Evolutionary conservation across 768 basidiomycete genomes (phyloP).

Genomic region (Leccinum boreale): DNA sequence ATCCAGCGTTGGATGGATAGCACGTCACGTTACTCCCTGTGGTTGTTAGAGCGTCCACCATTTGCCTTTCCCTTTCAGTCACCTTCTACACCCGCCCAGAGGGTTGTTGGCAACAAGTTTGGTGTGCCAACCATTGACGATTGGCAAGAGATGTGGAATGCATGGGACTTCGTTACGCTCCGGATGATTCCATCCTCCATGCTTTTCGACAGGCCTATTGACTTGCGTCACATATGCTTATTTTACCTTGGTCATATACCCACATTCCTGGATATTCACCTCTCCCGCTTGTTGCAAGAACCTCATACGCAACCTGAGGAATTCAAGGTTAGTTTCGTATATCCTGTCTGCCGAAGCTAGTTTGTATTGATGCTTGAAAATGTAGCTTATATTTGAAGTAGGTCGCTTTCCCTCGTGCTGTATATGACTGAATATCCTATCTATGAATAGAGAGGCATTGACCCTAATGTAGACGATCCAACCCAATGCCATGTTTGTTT

Average conservation of each 20-base stretch:
- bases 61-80: slow-evolving; percentile 68
- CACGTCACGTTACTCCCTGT: slow-evolving; percentile 71
- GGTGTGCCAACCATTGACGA: slow-evolving; percentile 71
- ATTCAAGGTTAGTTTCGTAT: slow-evolving; percentile 54
- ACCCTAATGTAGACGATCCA: slow-evolving; percentile 91
- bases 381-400: slow-evolving; percentile 75
- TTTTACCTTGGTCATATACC: slow-evolving; percentile 97
- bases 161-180: slow-evolving; percentile 83
- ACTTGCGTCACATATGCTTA: slow-evolving; percentile 92
- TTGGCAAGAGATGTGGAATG: slow-evolving; percentile 82
- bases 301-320: slow-evolving; percentile 80
- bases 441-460: slow-evolving; percentile 78
- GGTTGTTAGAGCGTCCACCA: slow-evolving; percentile 85
- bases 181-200: slow-evolving; percentile 86
- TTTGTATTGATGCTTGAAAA: slow-evolving; percentile 1
- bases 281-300: slow-evolving; percentile 71
- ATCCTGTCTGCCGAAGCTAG: slow-evolving; percentile 1
- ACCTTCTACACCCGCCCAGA: slow-evolving; percentile 26
- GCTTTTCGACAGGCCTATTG: slow-evolving; percentile 88
- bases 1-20: slow-evolving; percentile 84
- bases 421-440: slow-evolving; percentile 4
- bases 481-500: slow-evolving; percentile 73
- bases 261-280: slow-evolving; percentile 86
- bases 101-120: slow-evolving; percentile 37
- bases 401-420: slow-evolving; percentile 3